A percentile compares a stretch with the other conserved stretches of the same genome.
Evolutionary conservation across 345 rosid genomes (phyloP).

Genomic region (Populus alba): DNA sequence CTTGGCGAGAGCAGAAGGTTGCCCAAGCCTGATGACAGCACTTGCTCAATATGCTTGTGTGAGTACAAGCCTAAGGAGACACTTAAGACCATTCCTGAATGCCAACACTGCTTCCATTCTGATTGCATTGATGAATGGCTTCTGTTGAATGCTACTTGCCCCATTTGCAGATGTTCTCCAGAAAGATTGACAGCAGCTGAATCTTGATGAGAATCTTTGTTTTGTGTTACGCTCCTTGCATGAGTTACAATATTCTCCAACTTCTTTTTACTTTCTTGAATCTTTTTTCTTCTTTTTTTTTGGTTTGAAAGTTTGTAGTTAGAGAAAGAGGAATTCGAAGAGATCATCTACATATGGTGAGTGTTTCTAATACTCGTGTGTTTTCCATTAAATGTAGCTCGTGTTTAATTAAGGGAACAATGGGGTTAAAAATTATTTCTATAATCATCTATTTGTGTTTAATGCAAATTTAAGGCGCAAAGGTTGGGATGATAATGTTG

Average conservation of each 20-base stretch:
- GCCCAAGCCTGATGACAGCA: conserved; percentile 40
- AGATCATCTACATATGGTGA: neutral
- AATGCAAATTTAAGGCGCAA: too few species aligned
- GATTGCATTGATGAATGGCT: conserved; percentile 28
- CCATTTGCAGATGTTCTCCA: conserved; percentile 23
- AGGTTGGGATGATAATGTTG: too few species aligned
- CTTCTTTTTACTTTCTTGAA: neutral
- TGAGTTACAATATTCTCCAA: too few species aligned
- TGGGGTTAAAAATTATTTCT: too few species aligned
- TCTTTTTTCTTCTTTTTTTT: too few species aligned
- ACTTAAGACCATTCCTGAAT: conserved; percentile 37
- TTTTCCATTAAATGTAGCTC: too few species aligned
- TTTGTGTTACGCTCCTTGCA: neutral
- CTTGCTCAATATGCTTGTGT: conserved; percentile 41
- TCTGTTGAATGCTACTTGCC: conserved; percentile 20
- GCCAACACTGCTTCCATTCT: conserved; percentile 29
- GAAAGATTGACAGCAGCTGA: neutral
- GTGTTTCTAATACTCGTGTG: too few species aligned
- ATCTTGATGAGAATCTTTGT: neutral
- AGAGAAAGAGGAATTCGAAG: neutral
- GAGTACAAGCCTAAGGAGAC: conserved; percentile 44
- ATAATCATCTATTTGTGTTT: too few species aligned
- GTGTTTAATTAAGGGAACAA: too few species aligned
- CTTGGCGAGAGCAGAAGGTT: conserved; percentile 42
- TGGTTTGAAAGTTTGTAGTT: neutral